Percentiles rank a stretch among this genome's conserved stretches.
These are phyloP conservation scores for Trametes sanguinea DNA, from an alignment of 768 basidiomycete species.

Conservation along the genomic window DNA sequence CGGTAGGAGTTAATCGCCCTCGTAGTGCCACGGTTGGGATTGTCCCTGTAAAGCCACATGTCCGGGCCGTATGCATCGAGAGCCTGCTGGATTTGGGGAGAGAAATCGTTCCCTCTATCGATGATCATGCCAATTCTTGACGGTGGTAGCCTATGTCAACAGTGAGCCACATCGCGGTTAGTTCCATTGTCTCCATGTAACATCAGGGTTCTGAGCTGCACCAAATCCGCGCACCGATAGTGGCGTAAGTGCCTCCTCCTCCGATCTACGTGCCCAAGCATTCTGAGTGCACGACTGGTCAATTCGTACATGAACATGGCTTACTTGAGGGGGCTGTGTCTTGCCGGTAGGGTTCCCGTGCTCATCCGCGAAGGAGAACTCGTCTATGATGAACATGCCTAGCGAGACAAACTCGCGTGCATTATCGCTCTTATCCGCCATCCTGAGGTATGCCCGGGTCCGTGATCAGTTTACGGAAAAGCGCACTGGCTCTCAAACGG, in stretches of 20 bases:
- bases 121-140: constrained; percentile 77
- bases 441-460: not conserved
- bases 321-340: constrained; percentile 51
- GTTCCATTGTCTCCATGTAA: too few relatives aligned
- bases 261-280: constrained; percentile 64
- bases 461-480: too few relatives aligned
- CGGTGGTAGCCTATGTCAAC: constrained; percentile 58
- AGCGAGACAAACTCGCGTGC: constrained; percentile 59
- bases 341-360: constrained; percentile 53
- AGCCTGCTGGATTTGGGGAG: constrained; percentile 51
- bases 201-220: constrained; percentile 28
- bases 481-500: too few relatives aligned
- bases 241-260: constrained; percentile 84
- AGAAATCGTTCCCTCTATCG: constrained; percentile 80
- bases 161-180: too few relatives aligned
- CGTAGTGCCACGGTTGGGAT: constrained; percentile 58
- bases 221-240: constrained; percentile 84
- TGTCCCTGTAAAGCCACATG: constrained; percentile 78
- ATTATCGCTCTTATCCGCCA: constrained; percentile 19
- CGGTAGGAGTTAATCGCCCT: constrained; percentile 72
- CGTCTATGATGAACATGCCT: constrained; percentile 91
- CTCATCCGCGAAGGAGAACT: constrained; percentile 64
- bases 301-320: not conserved
- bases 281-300: not conserved
- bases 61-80: constrained; percentile 65